Conservation (phyloP, 345 rosid genomes). For the Alliaria petiolata region DNA sequence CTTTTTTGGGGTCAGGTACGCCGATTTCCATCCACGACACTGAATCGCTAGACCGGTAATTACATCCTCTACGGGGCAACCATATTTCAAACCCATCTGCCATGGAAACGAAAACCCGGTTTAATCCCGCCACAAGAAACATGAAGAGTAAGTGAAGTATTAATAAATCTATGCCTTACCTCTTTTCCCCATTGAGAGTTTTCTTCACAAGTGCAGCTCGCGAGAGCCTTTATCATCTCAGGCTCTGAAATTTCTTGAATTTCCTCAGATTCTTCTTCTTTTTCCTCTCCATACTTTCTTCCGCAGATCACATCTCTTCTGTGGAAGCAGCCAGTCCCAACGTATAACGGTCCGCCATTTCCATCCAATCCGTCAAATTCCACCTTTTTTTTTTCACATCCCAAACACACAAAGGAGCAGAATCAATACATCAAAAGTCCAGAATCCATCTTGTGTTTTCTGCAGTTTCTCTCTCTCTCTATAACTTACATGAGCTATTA, state of each 20-base stretch:
- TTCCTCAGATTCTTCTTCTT: conserved; percentile 6
- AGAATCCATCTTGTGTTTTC: background rate
- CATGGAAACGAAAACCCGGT: conserved; percentile 14
- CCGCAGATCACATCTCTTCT: conserved; percentile 71
- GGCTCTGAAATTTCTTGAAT: no score
- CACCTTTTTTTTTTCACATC: conserved; percentile 55
- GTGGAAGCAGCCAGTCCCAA: conserved; percentile 84
- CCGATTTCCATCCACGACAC: conserved; percentile 75
- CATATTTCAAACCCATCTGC: conserved; percentile 75
- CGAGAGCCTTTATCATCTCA: conserved; percentile 43
- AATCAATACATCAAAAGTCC: no score
- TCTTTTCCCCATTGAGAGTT: conserved; percentile 71
- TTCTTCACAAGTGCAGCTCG: conserved; percentile 54
- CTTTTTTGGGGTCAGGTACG: conserved; percentile 50
- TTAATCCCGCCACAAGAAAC: background rate
- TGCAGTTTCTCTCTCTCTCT: background rate
- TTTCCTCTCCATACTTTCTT: conserved; percentile 29
- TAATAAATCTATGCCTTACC: conserved; percentile 34
- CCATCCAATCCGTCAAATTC: conserved; percentile 67
- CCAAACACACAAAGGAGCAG: conserved; percentile 4
- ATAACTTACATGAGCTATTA: background rate
- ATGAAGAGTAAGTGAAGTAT: background rate
- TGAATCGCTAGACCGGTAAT: conserved; percentile 74
- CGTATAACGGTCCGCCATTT: conserved; percentile 57
- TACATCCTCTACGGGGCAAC: conserved; percentile 76